Evolutionary conservation across 2,329 filamentous ascomycete species (phyloP).

Genomic region (Xylariales sp.): DNA sequence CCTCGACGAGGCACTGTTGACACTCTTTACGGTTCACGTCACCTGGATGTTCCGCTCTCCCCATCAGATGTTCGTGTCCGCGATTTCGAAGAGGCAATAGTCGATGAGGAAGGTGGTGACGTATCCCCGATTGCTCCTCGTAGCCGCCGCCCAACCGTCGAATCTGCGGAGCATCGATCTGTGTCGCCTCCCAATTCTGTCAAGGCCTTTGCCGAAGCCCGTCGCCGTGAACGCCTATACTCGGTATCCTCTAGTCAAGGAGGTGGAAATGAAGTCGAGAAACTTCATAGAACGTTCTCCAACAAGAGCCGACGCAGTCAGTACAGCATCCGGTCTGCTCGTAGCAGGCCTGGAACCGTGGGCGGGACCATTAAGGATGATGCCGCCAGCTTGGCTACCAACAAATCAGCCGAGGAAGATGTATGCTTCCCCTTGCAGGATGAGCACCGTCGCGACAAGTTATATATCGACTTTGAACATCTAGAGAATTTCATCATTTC

Average conservation of each 20-base stretch:
- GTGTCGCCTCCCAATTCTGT: slow-evolving; percentile 93
- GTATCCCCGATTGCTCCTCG: slow-evolving; percentile 38
- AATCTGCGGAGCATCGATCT: slow-evolving; percentile 59
- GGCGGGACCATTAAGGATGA: slow-evolving; percentile 59
- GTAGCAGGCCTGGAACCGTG: slow-evolving; percentile 51
- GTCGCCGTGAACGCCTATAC: slow-evolving; percentile 73
- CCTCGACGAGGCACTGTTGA: slow-evolving; percentile 69
- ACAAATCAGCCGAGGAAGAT: slow-evolving; percentile 75
- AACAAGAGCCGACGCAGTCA: slow-evolving; percentile 59
- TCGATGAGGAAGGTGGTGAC: slow-evolving; percentile 64
- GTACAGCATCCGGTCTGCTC: slow-evolving; percentile 33
- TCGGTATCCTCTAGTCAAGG: slow-evolving; percentile 44
- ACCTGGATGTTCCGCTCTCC: slow-evolving; percentile 33
- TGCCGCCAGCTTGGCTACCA: slow-evolving; percentile 55
- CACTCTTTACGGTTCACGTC: slow-evolving; percentile 56
- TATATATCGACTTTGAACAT: slow-evolving; percentile 88
- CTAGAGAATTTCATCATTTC: slow-evolving; percentile 83
- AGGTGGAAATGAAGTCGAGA: slow-evolving; percentile 42
- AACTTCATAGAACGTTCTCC: slow-evolving; percentile 68
- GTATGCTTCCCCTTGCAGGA: slow-evolving; percentile 83
- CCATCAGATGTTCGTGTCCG: slow-evolving; percentile 47
- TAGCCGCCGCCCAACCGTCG: slow-evolving; percentile 52
- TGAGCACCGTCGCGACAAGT: slow-evolving; percentile 62
- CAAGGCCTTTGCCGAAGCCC: slow-evolving; percentile 90
- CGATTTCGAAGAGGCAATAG: slow-evolving; percentile 82